phyloP scores from a whole-genome alignment of 2,329 filamentous ascomycete species.

The Ophiostoma perfectum region DNA sequence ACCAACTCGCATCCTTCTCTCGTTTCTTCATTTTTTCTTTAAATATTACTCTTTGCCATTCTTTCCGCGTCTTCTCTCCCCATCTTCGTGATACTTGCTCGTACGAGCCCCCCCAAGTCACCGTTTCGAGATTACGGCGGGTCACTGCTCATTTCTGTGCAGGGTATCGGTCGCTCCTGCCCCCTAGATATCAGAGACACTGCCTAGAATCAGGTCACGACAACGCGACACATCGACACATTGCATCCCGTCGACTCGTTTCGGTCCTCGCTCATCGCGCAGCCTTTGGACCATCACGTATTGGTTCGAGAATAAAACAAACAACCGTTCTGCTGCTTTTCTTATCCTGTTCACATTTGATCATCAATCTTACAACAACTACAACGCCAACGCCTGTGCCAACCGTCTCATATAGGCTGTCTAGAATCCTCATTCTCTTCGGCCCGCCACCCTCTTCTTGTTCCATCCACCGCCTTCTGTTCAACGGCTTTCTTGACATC shows the following conservation, averaged over 20 bases:
- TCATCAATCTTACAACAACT: too few species aligned
- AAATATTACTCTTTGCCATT: background rate
- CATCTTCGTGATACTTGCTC: slow-evolving; percentile 1
- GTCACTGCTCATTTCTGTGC: background rate
- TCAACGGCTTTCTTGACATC: background rate
- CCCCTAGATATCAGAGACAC: background rate
- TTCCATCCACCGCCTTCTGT: background rate
- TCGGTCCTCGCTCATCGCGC: background rate
- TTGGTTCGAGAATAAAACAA: too few species aligned
- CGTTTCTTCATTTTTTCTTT: background rate
- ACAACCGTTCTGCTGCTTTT: too few species aligned
- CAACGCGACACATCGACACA: slow-evolving; percentile 6
- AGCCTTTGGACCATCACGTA: too few species aligned
- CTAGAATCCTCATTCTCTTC: background rate
- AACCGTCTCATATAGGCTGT: background rate
- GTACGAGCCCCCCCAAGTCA: background rate
- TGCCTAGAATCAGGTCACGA: slow-evolving; percentile 4
- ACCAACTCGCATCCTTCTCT: background rate
- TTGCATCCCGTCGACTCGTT: background rate
- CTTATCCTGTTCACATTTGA: too few species aligned
- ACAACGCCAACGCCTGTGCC: background rate
- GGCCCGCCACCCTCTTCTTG: background rate
- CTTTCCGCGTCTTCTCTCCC: background rate
- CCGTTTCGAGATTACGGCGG: background rate
- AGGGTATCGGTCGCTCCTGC: background rate